Evolutionary conservation across 768 basidiomycete species (phyloP).

Genomic region (Auricularia sp.): DNA sequence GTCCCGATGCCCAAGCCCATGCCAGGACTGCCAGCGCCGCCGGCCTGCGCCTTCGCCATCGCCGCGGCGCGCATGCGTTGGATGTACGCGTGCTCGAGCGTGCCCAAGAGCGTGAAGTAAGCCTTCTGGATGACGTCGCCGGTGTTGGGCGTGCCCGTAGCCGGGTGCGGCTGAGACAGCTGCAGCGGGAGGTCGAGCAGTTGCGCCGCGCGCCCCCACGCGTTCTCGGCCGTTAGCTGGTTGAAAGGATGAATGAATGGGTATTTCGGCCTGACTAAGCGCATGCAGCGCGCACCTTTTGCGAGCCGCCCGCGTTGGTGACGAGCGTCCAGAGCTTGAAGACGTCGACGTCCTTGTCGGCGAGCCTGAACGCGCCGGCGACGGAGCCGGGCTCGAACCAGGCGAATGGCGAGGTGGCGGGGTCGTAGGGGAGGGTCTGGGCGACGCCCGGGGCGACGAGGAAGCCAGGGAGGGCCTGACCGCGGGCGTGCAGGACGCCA

Average conservation of each 20-base stretch:
- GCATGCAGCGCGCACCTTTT: constrained; percentile 35
- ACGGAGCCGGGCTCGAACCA: constrained; percentile 51
- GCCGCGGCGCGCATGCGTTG: constrained; percentile 50
- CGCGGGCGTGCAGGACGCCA: constrained; percentile 43
- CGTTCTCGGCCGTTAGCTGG: constrained; percentile 24
- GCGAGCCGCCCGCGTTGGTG: constrained; percentile 47
- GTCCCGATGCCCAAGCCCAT: neutral
- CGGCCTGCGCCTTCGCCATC: constrained; percentile 18
- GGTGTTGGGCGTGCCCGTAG: constrained; percentile 38
- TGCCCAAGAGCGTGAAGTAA: constrained; percentile 52
- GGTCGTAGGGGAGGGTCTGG: constrained; percentile 50
- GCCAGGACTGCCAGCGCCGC: neutral
- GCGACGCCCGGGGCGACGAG: constrained; percentile 45
- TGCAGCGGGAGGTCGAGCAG: constrained; percentile 56
- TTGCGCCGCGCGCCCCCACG: constrained; percentile 44
- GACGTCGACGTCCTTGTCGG: constrained; percentile 67
- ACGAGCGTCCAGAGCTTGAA: constrained; percentile 62
- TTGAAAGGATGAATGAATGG: neutral
- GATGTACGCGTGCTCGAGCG: constrained; percentile 64
- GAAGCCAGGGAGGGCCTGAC: constrained; percentile 62
- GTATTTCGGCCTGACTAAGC: neutral
- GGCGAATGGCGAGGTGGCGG: constrained; percentile 51
- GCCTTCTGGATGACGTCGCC: constrained; percentile 44
- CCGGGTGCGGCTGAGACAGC: constrained; percentile 31
- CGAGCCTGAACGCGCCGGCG: constrained; percentile 41